Base-by-base conservation (phyloP, 345 rosid genomes). In the Camelina laxa region DNA sequence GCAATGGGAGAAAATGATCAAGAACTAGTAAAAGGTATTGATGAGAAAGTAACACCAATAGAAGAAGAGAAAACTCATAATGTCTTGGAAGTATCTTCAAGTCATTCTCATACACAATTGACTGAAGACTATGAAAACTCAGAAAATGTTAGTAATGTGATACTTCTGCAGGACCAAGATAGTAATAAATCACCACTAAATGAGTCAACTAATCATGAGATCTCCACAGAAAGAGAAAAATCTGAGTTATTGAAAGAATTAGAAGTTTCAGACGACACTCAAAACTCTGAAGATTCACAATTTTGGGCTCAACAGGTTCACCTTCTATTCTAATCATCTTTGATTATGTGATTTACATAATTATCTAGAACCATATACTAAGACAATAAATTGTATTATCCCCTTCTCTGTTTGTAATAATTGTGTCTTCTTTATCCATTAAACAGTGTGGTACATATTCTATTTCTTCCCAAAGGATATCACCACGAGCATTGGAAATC, bases 281-380 rank as follows among this genome's bases (percentile, higher is more conserved):
- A 63, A 21, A 49, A 24, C 38, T 71, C 72, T 8, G 72, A 77
- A n/a, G 76, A 1, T 65, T 57, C 76, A 49, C 48, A 71, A 71
- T 24, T 31, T 55, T 38, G 66, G 67, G 56, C 21, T 54, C 66
- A 47, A 47, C 60, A 76, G 80, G 80, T 76, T 63, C 16, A 70
- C 27, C 8, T 33, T 47, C 11, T 70, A 15, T 64, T 24, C n/a
- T 48, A 56, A 6, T 36, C 47, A 35, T 69, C 22, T 54, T 69
- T 47, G 30, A 60, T 3, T 49, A 48, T 16, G 42, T 48, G 16
- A 27, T 4, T 10, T 4, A 22, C 55, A 62, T 24, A 17, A 61
- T 16, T 36, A 13, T 24, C 16, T 24, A 24, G 2, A 22, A 7
- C 11, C 60, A 55, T 16, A n/a, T 58, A 16, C 30, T 5, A 13